Conservation (phyloP, 2,329 filamentous ascomycete genomes). For the Graphilbum fragrans region DNA sequence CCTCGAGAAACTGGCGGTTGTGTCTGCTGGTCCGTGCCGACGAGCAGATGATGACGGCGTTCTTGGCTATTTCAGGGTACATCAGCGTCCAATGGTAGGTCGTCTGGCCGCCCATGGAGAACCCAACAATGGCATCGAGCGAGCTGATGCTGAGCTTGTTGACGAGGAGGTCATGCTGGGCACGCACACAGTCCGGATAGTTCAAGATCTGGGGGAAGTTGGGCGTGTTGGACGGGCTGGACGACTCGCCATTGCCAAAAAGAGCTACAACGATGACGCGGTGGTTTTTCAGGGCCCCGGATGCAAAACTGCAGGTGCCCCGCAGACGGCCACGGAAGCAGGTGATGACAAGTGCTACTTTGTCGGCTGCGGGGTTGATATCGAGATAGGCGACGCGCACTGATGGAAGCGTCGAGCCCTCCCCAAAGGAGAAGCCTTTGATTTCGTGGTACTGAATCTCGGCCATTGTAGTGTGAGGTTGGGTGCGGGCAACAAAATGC, state of each 20-base stretch:
- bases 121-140: slow-evolving; percentile 36
- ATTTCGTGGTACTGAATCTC: background rate
- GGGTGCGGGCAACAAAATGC: no score
- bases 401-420: slow-evolving; percentile 5
- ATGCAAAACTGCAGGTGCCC: slow-evolving; percentile 2
- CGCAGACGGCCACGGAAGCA: slow-evolving; percentile 8
- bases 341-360: slow-evolving; percentile 6
- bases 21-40: slow-evolving; percentile 36
- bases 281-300: slow-evolving; percentile 18
- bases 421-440: slow-evolving; percentile 1
- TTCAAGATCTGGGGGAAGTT: slow-evolving; percentile 27
- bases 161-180: slow-evolving; percentile 30
- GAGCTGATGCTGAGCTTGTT: slow-evolving; percentile 26
- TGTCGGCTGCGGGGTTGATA: background rate
- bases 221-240: slow-evolving; percentile 35
- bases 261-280: slow-evolving; percentile 38
- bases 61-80: slow-evolving; percentile 33
- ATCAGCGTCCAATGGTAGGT: slow-evolving; percentile 39
- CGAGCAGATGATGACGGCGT: slow-evolving; percentile 35
- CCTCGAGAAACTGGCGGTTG: slow-evolving; percentile 43
- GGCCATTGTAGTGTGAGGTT: background rate
- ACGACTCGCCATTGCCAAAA: slow-evolving; percentile 40
- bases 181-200: slow-evolving; percentile 38
- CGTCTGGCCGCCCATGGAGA: slow-evolving; percentile 44
- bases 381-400: slow-evolving; percentile 7